Base-by-base conservation (phyloP, 2,329 filamentous ascomycete genomes). In the Microdochium nivale region DNA sequence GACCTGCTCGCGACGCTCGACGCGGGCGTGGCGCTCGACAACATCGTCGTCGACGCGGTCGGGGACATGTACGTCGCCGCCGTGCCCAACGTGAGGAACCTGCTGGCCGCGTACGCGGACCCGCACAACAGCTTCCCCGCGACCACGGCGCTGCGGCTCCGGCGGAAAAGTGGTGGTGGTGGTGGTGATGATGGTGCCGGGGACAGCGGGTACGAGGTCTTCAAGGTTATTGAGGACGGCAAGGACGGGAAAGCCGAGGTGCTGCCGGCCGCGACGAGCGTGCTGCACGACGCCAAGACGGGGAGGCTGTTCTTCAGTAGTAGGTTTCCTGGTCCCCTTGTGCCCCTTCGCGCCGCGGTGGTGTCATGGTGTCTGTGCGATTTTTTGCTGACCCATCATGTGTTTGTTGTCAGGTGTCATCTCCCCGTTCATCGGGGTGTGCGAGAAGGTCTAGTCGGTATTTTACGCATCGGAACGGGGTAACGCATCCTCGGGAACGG, bases 221-320 rank as follows among this genome's bases (percentile, higher is more conserved):
- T 58, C 47, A 65, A 65, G 55, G 49, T 62, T 3, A 51, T 65
- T 8, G 63, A 65, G 52, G 63, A 65, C 49, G 53, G 55, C 0
- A 25, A 54, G 9, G 58, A 51, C 1, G 40, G 40, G 4, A 27
- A 47, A 8, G 46, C 25, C 8, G 61, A 61, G 49, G 54, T 62
- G 10, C 52, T 65, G 11, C 59, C 61, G 3, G 58, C 51, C 5
- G 30, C 58, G 8, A 64, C 62, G 23, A 58, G 55, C 0, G 63
- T 57, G 8, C 49, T 65, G 16, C 62, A 63, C 33, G 62, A 65
- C 51, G 59, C 58, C 11, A 59, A 55, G 49, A 64, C 62, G 0
- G 60, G 62, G 10, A 58, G 59, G 25, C 35, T 65, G 40, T 65
- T 65, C 35, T 52, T 63, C 19, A 54, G 56, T 25, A 53, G 63